Base-by-base conservation (phyloP, 2,329 filamentous ascomycete genomes). In the Alternaria metachromatica region DNA sequence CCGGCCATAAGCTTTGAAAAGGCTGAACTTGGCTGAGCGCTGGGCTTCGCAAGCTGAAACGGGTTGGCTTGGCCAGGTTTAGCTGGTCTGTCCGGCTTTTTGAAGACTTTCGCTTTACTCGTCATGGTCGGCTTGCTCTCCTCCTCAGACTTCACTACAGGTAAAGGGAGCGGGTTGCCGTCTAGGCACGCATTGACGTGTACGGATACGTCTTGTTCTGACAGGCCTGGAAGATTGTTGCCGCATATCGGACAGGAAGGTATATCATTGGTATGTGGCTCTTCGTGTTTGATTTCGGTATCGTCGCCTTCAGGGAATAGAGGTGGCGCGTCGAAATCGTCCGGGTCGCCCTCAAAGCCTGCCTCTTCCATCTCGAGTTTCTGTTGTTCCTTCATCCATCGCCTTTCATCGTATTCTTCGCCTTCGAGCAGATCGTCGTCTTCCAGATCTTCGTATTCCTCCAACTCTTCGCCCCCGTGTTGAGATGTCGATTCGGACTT, bases 111-210 rank as follows among this genome's bases (percentile, higher is more conserved):
- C 78, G 55, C 66, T 45, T 67, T 74, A 12, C 60, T 72, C n/a
- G 49, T 66, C 25, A 62, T 49, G 23, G 51, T 62, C 41, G 60
- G 23, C 44, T 55, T 64, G 28, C 9, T 55, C 10, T 72, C 63
- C 18, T 59, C 58, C 28, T 66, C 37, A 37, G n/a, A 11, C 3
- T 68, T 69, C 9, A 68, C 26, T 6, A 73, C 71, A 30, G 78
- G 86, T 13, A 91, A 72, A 2, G 90, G 86, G 48, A 88, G 86
- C 6, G 91, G 87, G 49, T 91, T 91, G 2, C 93, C 93, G 76
- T 99, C 96, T 3, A 99, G 84, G 80, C 96, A 99, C 10, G 90
- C 89, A 77, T 99, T 99, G 68, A 99, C 96, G 78, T 99, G 96
- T 2, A 90, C 82, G 7, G 91, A 92, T 10, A 90, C 91, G 71